Base-by-base conservation (phyloP, 257 asterid species). In the Lantana camara region DNA sequence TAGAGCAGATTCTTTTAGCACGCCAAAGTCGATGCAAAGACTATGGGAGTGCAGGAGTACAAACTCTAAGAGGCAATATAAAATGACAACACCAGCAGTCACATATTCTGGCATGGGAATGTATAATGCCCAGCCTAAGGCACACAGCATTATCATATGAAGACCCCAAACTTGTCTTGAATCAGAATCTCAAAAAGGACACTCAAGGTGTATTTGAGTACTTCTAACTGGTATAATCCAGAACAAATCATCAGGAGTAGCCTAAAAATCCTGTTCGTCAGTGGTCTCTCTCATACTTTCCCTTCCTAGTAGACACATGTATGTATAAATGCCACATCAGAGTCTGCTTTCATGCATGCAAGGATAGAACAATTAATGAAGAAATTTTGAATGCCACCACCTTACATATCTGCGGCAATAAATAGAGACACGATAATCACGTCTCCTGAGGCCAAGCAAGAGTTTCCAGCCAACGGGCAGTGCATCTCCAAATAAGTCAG, bases 391-490 rank as follows among this genome's bases (percentile, higher is more conserved):
- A 74, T 4, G 34, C 51, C 37, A 69, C 75, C 66, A 93, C 98
- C 98, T 90, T 69, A 92, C 59, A 63, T 44, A 68, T 79, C 96
- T 79, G 54, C 94, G 89, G 83, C 95, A 85, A 83, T 83, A 89
- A 52, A 93, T 72, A 22, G 86, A 82, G 64, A 81, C 87, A 1
- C 77, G 85, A 35, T 74, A 85, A 21, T 77, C 95, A 1, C 91
- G 83, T 77, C 95, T 83, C 80, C 82, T 79, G n/a, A 90, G 80
- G 62, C 88, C 96, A 70, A 93, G 86, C 82, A 90, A 77, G 51
- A 93, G 83, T 78, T 87, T 87, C 98, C 98, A 93, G 55, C 87
- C 91, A 63, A 84, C 37, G 0, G 97, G 98, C 75, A 93, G 73
- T 14, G 78, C 74, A 56, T 80, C 87, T 32, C 89, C 91, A 21